Conservation (phyloP, 208 protist genomes). For the Vickermania ingenoplastis region DNA sequence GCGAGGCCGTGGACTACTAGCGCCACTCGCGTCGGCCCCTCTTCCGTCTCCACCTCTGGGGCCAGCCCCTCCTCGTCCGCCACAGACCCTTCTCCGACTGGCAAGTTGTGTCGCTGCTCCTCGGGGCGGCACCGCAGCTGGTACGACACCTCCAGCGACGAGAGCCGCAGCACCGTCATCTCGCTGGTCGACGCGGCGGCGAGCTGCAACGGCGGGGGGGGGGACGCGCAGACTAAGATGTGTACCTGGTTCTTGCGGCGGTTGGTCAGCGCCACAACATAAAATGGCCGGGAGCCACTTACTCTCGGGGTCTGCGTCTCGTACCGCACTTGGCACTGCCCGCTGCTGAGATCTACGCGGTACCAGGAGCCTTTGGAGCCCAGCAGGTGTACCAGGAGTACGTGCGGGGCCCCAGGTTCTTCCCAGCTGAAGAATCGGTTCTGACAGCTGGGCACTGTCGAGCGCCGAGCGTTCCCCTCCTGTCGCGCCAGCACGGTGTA, state of each 20-base stretch:
- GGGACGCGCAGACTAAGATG: conserved; percentile 36
- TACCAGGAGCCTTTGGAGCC: conserved; percentile 64
- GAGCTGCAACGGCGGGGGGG: background rate
- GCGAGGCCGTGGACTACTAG: conserved; percentile 38
- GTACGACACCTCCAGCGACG: conserved; percentile 39
- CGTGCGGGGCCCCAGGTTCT: conserved; percentile 37
- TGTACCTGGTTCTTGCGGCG: conserved; percentile 44
- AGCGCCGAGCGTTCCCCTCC: conserved; percentile 44
- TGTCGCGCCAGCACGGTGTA: conserved; percentile 53
- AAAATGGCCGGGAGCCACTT: conserved; percentile 21
- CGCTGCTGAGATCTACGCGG: conserved; percentile 66
- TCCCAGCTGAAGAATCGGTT: conserved; percentile 80
- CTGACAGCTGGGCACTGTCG: conserved; percentile 44
- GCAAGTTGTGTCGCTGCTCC: background rate
- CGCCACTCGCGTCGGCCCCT: conserved; percentile 19
- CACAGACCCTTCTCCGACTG: too few species aligned
- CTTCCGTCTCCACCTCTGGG: background rate
- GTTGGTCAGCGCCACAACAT: conserved; percentile 51
- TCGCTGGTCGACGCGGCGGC: conserved; percentile 26
- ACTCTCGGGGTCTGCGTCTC: conserved; percentile 18
- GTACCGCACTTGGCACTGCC: conserved; percentile 36
- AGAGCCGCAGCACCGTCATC: conserved; percentile 21
- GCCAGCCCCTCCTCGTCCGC: background rate
- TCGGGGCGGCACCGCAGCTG: conserved; percentile 11
- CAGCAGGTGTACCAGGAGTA: conserved; percentile 45